Conservation (phyloP, 768 basidiomycete genomes). For the Suillus subalutaceus region DNA sequence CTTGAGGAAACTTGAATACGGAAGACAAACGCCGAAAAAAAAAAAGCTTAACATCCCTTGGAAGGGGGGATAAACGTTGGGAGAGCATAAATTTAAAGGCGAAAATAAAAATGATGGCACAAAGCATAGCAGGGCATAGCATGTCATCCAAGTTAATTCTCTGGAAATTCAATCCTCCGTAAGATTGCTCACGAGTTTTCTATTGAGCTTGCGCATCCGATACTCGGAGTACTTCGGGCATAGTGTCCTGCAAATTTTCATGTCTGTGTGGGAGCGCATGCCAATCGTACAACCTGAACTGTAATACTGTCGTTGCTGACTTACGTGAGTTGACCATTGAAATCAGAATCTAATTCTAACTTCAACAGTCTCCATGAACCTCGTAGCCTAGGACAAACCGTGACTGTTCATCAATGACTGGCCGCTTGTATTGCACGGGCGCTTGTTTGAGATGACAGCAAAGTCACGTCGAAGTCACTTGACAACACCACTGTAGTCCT, state of each 20-base stretch:
- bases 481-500: neutral
- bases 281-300: neutral
- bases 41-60: neutral
- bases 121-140: constrained; percentile 7
- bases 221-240: neutral
- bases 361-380: too few relatives aligned
- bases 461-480: neutral
- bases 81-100: constrained; percentile 7
- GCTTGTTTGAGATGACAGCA: neutral
- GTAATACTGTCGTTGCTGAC: neutral
- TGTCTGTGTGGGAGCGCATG: neutral
- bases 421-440: neutral
- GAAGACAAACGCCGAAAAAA: neutral
- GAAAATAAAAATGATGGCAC: neutral
- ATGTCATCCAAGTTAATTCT: neutral
- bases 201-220: neutral
- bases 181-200: neutral
- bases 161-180: constrained; percentile 6
- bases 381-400: too few relatives aligned
- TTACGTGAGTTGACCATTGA: constrained; percentile 1
- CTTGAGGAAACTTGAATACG: neutral
- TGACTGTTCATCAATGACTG: too few relatives aligned
- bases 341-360: too few relatives aligned
- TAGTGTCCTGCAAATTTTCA: neutral
- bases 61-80: constrained; percentile 10